Base-by-base conservation (phyloP, 2,329 filamentous ascomycete species). In the Lojkania enalia region DNA sequence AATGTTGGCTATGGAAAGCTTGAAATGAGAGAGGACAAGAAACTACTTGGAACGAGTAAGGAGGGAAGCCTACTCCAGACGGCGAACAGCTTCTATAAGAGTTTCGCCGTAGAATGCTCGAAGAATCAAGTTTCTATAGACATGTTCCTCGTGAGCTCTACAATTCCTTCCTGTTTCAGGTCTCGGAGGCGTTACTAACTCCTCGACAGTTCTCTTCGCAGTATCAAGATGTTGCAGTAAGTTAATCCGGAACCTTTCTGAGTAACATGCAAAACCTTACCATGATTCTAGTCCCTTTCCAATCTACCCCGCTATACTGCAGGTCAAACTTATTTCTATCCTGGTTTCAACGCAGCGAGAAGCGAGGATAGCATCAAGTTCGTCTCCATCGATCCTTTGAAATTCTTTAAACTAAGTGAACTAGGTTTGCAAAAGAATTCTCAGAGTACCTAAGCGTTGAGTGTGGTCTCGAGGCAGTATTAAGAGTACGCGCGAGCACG, bases 281-380 rank as follows among this genome's bases (percentile, higher is more conserved):
- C n/a, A n/a, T n/a, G n/a, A n/a, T n/a, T n/a, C n/a, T n/a, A n/a
- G 4, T 96, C 91, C 21, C 78, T 99, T 42, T 96, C 90, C 77
- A 96, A 96, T 70, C 78, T 99, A 37, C 94, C 94, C 35, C 81
- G 94, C 59, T 99, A 97, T 68, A 97, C 94, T 18, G 94, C 92
- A 69, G 94, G 94, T 16, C 94, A 97, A 69, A 99, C 94, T 1
- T 97, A 92, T 78, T 97, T 96, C 76, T 99, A 99, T 66, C 94
- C 94, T 12, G 92, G 89, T 18, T 99, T 94, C 91, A 96, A 96
- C 61, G 94, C 92, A 14, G 91, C 90, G 20, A 83, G 94, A 51
- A 86, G 85, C 18, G 94, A 99, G 67, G 94, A 99, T 69, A 94
- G 94, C 12, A 91, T 97, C 74, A 99, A 97, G 71, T 97, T 97